Evolutionary conservation across 176 grass and related monocot species (phyloP), one percentile per base, ranked within the genome.

Genomic region (Oryza brachyantha): DNA sequence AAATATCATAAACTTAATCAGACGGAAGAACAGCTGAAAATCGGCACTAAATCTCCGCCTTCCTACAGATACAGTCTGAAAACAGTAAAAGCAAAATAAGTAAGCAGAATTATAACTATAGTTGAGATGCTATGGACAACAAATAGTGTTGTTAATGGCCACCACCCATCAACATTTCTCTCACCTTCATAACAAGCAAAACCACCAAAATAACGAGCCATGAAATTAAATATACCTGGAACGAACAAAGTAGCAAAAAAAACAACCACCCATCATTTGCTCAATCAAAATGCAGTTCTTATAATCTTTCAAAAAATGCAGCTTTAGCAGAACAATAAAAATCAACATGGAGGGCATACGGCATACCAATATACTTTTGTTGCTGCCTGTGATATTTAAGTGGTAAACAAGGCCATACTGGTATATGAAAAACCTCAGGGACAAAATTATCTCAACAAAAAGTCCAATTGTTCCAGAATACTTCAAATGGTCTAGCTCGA

Each of bases 401-500:
- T 94, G 94, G 79, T 97, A 97, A 66, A 97, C 86, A 79, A 97
- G 94, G 52, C 94, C 94, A 79, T 97, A 97, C 72, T 97, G 94
- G 72, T 93, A 97, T 78, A 93, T 62, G 71, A 97, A 97, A 79
- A 97, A 97, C 22, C 94, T 84, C 13, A 93, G 26, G 7, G 94
- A 82, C 75, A 97, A 79, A 61, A 97, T 68, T 78, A 97, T 91
- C 91, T 97, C 94, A 67, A 76, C 67, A 46, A 91, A 35, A 32
- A 83, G 58, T 68, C 94, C 94, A 72, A 90, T 34, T 12, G 41
- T 68, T 81, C 94, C 91, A 70, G 94, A 90, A 85, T 97, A 84
- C 68, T 77, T 87, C 3, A 97, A 75, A 86, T 97, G 94, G 36
- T 97, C 94, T 42, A 91, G 91, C 72, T 97, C 94, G 36, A 75